Evolutionary conservation across 306 rosid species (phyloP), one percentile per base, ranked within the genome.

Genomic region (Cajanus cajan): DNA sequence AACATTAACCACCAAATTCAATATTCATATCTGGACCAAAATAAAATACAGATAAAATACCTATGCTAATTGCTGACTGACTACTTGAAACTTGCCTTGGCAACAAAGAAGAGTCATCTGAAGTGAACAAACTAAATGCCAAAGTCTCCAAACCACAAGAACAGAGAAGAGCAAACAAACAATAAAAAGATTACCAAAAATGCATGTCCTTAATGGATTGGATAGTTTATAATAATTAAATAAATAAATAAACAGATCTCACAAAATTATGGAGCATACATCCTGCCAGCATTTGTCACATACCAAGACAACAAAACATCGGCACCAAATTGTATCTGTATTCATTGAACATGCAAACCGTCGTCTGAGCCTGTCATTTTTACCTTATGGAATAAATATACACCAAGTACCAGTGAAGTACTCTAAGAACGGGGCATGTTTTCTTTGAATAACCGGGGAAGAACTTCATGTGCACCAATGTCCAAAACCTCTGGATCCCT

Each of bases 401-500:
- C 75, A 64, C 69, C 81, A 83, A 63, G 65, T 51, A 31, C 59
- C 44, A 76, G 44, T 43, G 54, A 41, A 62, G 36, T 39, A 55
- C 85, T 48, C 84, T 84, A 88, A 44, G 89, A 79, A 34, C 31
- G 63, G 40, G 77, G 24, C 16, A 24, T 73, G 71, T 78, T 87
- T 82, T 87, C 78, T 81, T 88, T 93, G 83, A 77, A 90, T 59
- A 95, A 18, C 73, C 98, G 90, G 0, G 99, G 98, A 78, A 93
- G 83, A 82, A 95, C 68, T 85, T 95, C 99, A 69, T 95, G 99
- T 33, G 82, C 79, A 78, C 90, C 73, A 77, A 95, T 81, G 83
- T 95, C 98, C 78, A 95, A 74, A 64, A 68, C 85, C 77, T 92
- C 98, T 1, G 98, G 98, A 78, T 95, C 93, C 96, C 98, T 95